These are phyloP conservation scores for Zanthoxylum bungeanum DNA, from an alignment of 345 rosid genomes.

Conservation along the genomic window DNA sequence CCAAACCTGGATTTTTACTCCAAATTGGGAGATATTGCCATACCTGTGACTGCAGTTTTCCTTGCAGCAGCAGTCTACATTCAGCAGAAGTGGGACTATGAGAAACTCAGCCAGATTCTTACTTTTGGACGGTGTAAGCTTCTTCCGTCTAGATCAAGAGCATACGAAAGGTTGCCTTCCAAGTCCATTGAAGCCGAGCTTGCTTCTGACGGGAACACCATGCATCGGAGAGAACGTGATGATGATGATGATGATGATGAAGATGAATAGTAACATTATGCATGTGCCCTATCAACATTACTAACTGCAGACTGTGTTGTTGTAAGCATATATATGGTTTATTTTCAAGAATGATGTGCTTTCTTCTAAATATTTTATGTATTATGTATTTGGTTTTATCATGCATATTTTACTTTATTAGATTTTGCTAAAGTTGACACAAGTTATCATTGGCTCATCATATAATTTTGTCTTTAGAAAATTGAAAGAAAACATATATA, in stretches of 20 bases:
- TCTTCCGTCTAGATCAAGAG: conserved; percentile 55
- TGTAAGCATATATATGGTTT: conserved; percentile 11
- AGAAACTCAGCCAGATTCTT: conserved; percentile 55
- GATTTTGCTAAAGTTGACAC: no score
- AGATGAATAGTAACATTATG: conserved; percentile 26
- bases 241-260: conserved; percentile 51
- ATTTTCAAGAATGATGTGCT: not conserved
- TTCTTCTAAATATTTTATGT: not conserved
- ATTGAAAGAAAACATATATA: no score
- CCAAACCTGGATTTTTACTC: conserved; percentile 70
- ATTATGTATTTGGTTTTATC: not conserved
- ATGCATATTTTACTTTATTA: not conserved
- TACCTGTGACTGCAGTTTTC: conserved; percentile 57
- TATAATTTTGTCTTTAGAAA: no score
- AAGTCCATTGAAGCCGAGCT: conserved; percentile 66
- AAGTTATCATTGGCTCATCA: no score
- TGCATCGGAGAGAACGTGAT: conserved; percentile 10
- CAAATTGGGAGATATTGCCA: conserved; percentile 67
- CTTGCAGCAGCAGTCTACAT: conserved; percentile 51
- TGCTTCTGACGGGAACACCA: conserved; percentile 36
- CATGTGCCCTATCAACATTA: conserved; percentile 5
- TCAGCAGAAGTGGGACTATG: conserved; percentile 85
- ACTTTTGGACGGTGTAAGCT: conserved; percentile 45
- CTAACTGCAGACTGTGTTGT: conserved; percentile 15
- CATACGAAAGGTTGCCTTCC: conserved; percentile 65